These are phyloP conservation scores for Pseudogymnoascus sp. DNA, from an alignment of 2,329 filamentous ascomycete genomes.

Conservation along the genomic window DNA sequence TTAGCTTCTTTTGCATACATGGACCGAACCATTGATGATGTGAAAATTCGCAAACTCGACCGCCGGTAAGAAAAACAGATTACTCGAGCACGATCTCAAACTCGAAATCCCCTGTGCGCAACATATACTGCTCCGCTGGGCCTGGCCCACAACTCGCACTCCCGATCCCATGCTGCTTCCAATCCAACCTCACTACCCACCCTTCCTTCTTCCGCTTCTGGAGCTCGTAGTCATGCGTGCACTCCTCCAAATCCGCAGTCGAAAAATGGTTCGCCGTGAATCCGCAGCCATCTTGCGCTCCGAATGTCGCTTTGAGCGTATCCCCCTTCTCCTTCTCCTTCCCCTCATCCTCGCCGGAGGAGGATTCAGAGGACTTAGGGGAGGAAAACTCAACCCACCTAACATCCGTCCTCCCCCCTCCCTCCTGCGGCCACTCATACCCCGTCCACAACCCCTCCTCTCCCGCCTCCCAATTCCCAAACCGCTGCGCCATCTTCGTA, in stretches of 20 bases:
- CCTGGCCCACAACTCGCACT: conserved; percentile 55
- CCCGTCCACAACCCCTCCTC: conserved; percentile 45
- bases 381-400: conserved; percentile 45
- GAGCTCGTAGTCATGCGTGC: conserved; percentile 54
- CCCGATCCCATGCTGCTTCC: conserved; percentile 53
- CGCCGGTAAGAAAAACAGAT: not conserved
- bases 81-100: conserved; percentile 9
- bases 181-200: conserved; percentile 51
- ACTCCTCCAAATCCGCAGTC: conserved; percentile 43
- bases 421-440: conserved; percentile 64
- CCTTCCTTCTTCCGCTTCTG: conserved; percentile 40
- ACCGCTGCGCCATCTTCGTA: conserved; percentile 51
- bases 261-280: conserved; percentile 52
- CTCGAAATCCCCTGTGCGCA: conserved; percentile 28
- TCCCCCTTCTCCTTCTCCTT: conserved; percentile 23
- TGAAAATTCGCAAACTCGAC: not conserved
- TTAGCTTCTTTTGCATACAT: not conserved
- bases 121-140: conserved; percentile 41
- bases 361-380: not conserved
- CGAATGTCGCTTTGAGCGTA: conserved; percentile 38
- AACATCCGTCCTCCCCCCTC: conserved; percentile 55
- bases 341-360: not conserved
- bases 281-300: conserved; percentile 38
- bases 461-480: conserved; percentile 41
- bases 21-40: not conserved